Conservation (phyloP, 805 yeast genomes). For the Yamadazyma sp. region DNA sequence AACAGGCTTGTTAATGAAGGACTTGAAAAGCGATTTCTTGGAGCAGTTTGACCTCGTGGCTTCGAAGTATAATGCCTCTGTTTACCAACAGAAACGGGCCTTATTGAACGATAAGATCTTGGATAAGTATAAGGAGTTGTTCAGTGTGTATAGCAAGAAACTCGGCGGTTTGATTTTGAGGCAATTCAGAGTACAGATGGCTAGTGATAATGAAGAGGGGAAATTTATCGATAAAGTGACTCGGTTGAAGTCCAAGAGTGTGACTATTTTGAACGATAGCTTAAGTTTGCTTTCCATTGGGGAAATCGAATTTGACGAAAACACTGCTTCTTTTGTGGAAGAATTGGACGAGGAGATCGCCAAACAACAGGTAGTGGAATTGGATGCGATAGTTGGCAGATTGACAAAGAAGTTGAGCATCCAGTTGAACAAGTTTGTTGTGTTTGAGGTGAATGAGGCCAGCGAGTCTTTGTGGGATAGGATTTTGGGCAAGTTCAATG, state of each 20-base stretch:
- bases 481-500: slow-evolving; percentile 45
- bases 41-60: slow-evolving; percentile 67
- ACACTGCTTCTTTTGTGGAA: slow-evolving; percentile 20
- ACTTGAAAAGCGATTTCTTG: slow-evolving; percentile 48
- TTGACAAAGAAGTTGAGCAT: slow-evolving; percentile 46
- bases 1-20: slow-evolving; percentile 44
- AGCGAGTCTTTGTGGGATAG: slow-evolving; percentile 60
- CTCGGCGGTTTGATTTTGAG: slow-evolving; percentile 14
- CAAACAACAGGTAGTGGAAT: slow-evolving; percentile 36
- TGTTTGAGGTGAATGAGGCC: slow-evolving; percentile 51
- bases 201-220: slow-evolving; percentile 8
- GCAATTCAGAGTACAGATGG: slow-evolving; percentile 16
- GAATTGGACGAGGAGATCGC: slow-evolving; percentile 44
- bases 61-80: slow-evolving; percentile 65
- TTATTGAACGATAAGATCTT: slow-evolving; percentile 46
- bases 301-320: slow-evolving; percentile 24
- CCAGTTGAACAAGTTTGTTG: slow-evolving; percentile 51
- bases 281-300: slow-evolving; percentile 28
- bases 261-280: slow-evolving; percentile 16
- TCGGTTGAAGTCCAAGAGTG: slow-evolving; percentile 5
- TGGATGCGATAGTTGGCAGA: slow-evolving; percentile 33
- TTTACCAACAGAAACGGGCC: slow-evolving; percentile 62
- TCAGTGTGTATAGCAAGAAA: slow-evolving; percentile 28
- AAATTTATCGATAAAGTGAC: slow-evolving; percentile 19
- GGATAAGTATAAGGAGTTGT: slow-evolving; percentile 34